Evolutionary conservation across 352 stramenopile genomes (phyloP).

Genomic region (Stramenopiles sp.): DNA sequence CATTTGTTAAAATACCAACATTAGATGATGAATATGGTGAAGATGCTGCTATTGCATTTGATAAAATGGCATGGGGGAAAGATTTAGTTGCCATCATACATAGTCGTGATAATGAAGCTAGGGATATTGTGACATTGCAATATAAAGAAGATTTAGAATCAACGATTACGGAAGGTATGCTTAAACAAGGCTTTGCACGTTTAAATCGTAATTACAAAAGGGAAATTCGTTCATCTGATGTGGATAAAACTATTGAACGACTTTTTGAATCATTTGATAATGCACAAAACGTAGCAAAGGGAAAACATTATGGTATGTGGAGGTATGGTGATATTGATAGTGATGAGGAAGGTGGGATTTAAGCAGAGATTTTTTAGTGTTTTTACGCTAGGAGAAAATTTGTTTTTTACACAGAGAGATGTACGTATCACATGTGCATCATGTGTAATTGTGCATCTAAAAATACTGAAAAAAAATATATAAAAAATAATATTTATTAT

Average conservation of each 20-base stretch:
- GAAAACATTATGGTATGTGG: constrained; percentile 75
- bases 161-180: constrained; percentile 61
- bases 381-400: too few relatives aligned
- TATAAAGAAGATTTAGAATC: constrained; percentile 30
- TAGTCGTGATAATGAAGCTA: constrained; percentile 39
- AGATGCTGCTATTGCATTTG: constrained; percentile 66
- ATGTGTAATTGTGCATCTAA: too few relatives aligned
- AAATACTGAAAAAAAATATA: too few relatives aligned
- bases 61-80: constrained; percentile 69
- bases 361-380: too few relatives aligned
- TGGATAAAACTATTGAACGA: constrained; percentile 47
- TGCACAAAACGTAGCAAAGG: constrained; percentile 71
- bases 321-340: constrained; percentile 88
- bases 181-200: constrained; percentile 59
- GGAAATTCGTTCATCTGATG: constrained; percentile 32
- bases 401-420: too few relatives aligned
- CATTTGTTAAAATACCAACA: constrained; percentile 50
- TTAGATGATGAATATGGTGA: constrained; percentile 69
- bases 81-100: constrained; percentile 51
- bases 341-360: constrained; percentile 49
- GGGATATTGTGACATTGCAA: constrained; percentile 46
- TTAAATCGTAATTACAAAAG: constrained; percentile 41
- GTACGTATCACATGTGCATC: too few relatives aligned
- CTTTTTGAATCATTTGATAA: constrained; percentile 56
- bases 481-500: too few relatives aligned